Evolutionary conservation across 176 grass and related monocot species (phyloP), one percentile per base, ranked within the genome.

Genomic region (Ensete ventricosum): DNA sequence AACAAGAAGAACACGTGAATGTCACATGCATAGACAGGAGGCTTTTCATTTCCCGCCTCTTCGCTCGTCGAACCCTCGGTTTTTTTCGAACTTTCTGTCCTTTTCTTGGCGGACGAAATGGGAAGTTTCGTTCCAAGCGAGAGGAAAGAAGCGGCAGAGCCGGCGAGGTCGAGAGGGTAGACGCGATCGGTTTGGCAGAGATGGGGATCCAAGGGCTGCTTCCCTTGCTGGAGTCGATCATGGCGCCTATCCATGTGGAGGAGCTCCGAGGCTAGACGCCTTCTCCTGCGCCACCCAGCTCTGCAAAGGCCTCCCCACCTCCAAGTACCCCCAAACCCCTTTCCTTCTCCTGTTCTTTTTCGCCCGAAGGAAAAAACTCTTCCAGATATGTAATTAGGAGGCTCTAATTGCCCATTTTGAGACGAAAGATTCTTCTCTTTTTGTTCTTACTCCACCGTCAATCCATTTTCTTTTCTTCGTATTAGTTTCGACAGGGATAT

Each of bases 161-260:
- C 55, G 55, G 17, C 10, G 13, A 57, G 6, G 55, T 7, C 57
- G n/a, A 60, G 14, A 60, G 5, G 19, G 1, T 60, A 60, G 57
- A 21, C 17, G 19, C 17, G 57, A 19, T n/a, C 3, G 8, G 57
- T n/a, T 60, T 0, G 24, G 63, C 63, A 8, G 13, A n/a, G 49
- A 93, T 97, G 93, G 93, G 93, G 77, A 97, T 97, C 66, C 90
- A 93, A 79, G 93, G 93, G 9, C 81, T 97, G 59, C 86, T 97
- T 21, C 93, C 93, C 73, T 82, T 90, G 68, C 71, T 97, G 63
- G 93, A 93, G 81, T 93, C 93, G 10, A 97, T 86, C 82, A 97
- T 97, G 93, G 90, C 53, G 72, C 88, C 93, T 75, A 97, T 97
- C 68, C 62, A 57, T 62, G 77, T 87, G 80, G 88, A 90, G 85